Evolutionary conservation across 495 filamentous ascomycete species (phyloP).

Genomic region (Aspergillus indologenus): DNA sequence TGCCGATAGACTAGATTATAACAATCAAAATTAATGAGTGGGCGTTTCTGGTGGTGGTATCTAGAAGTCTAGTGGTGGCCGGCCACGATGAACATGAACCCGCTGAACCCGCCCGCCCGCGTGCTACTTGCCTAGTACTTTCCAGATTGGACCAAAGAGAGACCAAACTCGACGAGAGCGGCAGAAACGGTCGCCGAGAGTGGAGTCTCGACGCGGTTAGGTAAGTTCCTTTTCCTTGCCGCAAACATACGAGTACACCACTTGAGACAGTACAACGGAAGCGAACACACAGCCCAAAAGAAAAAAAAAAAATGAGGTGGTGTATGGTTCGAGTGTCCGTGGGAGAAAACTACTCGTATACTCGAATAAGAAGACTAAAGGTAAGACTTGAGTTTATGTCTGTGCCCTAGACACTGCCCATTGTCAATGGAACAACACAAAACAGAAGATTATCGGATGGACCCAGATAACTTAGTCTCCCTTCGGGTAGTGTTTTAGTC

Average conservation of each 20-base stretch:
- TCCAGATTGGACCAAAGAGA: too few relatives aligned
- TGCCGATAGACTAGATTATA: not conserved
- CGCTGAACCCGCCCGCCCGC: too few relatives aligned
- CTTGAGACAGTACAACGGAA: too few relatives aligned
- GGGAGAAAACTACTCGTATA: too few relatives aligned
- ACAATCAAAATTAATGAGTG: not conserved
- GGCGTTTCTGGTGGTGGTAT: not conserved
- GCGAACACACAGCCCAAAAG: not conserved
- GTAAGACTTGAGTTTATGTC: too few relatives aligned
- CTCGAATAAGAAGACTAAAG: too few relatives aligned
- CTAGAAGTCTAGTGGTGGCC: not conserved
- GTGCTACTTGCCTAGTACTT: too few relatives aligned
- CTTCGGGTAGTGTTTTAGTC: not conserved
- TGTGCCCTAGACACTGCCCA: too few relatives aligned
- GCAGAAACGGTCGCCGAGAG: slow-evolving; percentile 6
- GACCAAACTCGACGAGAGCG: not conserved
- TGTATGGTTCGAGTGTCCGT: too few relatives aligned
- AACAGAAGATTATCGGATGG: not conserved
- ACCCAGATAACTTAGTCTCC: not conserved
- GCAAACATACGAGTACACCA: too few relatives aligned
- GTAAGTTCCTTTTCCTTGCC: slow-evolving; percentile 3
- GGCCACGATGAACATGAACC: not conserved
- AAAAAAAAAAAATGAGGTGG: too few relatives aligned
- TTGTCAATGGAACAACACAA: not conserved
- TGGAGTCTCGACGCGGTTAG: too few relatives aligned